Evolutionary conservation across 192 early-diverging fungal species (phyloP).

Genomic region (Coemansia guatemalensis): DNA sequence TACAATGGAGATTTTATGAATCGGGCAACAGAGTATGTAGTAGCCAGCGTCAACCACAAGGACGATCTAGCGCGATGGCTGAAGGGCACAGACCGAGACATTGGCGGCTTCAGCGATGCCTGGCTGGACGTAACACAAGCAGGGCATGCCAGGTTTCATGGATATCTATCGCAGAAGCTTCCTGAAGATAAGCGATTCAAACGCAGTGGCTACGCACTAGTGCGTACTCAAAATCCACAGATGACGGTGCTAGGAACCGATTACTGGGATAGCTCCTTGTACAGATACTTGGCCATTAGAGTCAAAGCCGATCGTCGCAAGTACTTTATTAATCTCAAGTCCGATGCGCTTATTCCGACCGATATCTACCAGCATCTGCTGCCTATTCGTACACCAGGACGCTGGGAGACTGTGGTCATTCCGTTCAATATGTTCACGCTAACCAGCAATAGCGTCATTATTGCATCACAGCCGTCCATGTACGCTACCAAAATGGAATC

Average conservation of each 20-base stretch:
- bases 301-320: slow-evolving; percentile 80
- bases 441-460: slow-evolving; percentile 85
- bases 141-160: slow-evolving; percentile 72
- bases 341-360: slow-evolving; percentile 76
- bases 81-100: slow-evolving; percentile 88
- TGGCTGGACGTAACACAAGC: slow-evolving; percentile 70
- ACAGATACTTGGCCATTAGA: slow-evolving; percentile 78
- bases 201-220: slow-evolving; percentile 90
- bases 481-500: slow-evolving; percentile 81
- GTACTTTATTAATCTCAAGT: slow-evolving; percentile 92
- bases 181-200: slow-evolving; percentile 70
- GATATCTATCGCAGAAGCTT: slow-evolving; percentile 75
- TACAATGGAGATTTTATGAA: slow-evolving; percentile 46
- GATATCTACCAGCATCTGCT: slow-evolving; percentile 94
- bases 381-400: slow-evolving; percentile 80
- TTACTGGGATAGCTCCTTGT: slow-evolving; percentile 82
- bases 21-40: slow-evolving; percentile 71
- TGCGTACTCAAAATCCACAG: slow-evolving; percentile 71
- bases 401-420: slow-evolving; percentile 91
- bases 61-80: slow-evolving; percentile 73
- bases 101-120: slow-evolving; percentile 81
- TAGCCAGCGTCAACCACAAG: slow-evolving; percentile 64
- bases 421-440: slow-evolving; percentile 93
- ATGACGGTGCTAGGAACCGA: slow-evolving; percentile 73
- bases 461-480: slow-evolving; percentile 85